Evolutionary conservation across 805 yeast species (phyloP).

Genomic region (Wickerhamiella nectarea): DNA sequence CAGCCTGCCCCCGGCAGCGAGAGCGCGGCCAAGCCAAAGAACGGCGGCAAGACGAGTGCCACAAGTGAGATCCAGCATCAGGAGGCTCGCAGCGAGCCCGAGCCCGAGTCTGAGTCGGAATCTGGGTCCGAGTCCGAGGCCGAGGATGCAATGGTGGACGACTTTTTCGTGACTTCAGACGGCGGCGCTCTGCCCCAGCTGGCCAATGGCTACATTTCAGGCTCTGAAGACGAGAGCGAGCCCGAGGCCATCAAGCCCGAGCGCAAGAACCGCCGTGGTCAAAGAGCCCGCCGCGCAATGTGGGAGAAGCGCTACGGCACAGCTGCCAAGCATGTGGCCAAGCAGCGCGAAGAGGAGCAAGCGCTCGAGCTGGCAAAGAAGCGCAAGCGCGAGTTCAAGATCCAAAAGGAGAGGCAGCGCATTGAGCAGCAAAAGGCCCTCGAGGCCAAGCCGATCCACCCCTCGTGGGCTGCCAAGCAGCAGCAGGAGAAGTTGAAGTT

Average conservation of each 20-base stretch:
- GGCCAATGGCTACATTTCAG: conserved; percentile 64
- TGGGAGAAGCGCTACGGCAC: conserved; percentile 88
- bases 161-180: conserved; percentile 45
- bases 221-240: conserved; percentile 31
- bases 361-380: conserved; percentile 33
- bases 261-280: conserved; percentile 88
- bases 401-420: conserved; percentile 18
- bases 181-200: conserved; percentile 29
- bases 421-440: conserved; percentile 16
- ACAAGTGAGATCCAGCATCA: background rate
- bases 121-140: conserved; percentile 21
- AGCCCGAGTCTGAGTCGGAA: too few relatives aligned
- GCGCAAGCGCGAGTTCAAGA: conserved; percentile 11
- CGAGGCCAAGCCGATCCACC: conserved; percentile 46
- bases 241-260: conserved; percentile 20
- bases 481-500: conserved; percentile 55
- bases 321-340: conserved; percentile 68
- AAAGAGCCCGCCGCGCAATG: conserved; percentile 88
- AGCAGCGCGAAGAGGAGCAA: conserved; percentile 41
- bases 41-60: background rate
- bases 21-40: background rate
- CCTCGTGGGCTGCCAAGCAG: conserved; percentile 95
- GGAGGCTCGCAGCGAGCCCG: too few relatives aligned
- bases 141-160: conserved; percentile 30
- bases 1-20: background rate